Base-by-base conservation (phyloP, 202 grass and related monocot genomes). In the Digitaria exilis region DNA sequence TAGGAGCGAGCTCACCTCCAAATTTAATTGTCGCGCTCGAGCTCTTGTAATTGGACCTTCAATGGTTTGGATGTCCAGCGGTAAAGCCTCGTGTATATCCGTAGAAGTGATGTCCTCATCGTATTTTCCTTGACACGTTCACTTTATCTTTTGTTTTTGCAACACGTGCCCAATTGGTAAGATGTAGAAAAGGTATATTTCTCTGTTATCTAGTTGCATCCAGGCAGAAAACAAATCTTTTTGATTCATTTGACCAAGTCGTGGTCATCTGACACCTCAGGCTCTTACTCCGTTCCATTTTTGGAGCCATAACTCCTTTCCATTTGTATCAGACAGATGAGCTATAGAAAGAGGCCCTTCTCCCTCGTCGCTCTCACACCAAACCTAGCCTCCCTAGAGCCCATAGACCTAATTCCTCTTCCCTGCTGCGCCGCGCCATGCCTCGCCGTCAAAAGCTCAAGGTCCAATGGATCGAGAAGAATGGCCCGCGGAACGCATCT, bases 391-490 rank as follows among this genome's bases (percentile, higher is more conserved):
- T n/a, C n/a, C n/a, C 3, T 30, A 9, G 9, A 77, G 16, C n/a
- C n/a, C 9, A 10, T 9, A 22, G 0, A 25, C 3, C 50, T 29
- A 26, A 29, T 17, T 9, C 5, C 24, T 26, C 17, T 17, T 17
- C 68, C 10, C 12, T 2, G n/a, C n/a, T n/a, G n/a, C n/a, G n/a
- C n/a, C n/a, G n/a, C 41, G 64, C 48, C 48, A 73, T 73, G 70
- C 41, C 25, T 45, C 65, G 39, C 17, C 65, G 22, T 44, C 58
- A 71, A 21, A 90, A 85, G 66, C 24, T 93, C 16, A 93, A 87
- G 34, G 39, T 90, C 37, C 81, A 69, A 46, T 88, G 78, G 81
- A 93, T 93, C 35, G 5, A 5, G 8, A 43, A 83, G 43, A 69
- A 79, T 0, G 44, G 21, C 0, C 34, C 10, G 9, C 69, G 87